These are phyloP conservation scores for Alternaria atra DNA, from an alignment of 2,329 filamentous ascomycete species.

Conservation along the genomic window DNA sequence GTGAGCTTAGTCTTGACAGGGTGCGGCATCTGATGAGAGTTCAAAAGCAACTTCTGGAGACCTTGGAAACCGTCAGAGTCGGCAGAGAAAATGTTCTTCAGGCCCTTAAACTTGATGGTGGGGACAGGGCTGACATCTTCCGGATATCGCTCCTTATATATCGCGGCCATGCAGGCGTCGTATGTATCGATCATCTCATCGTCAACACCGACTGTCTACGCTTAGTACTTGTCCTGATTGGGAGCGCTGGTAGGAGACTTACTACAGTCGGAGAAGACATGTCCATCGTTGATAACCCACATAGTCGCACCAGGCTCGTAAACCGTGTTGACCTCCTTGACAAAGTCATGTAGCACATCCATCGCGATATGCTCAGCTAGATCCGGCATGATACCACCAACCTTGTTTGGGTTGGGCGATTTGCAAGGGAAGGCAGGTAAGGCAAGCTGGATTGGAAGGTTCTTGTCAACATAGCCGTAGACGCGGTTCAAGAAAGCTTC, in stretches of 20 bases:
- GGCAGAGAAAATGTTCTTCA: conserved; percentile 42
- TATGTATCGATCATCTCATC: conserved; percentile 56
- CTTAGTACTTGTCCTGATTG: conserved; percentile 9
- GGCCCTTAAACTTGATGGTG: conserved; percentile 40
- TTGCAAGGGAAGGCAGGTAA: conserved; percentile 71
- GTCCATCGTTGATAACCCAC: conserved; percentile 56
- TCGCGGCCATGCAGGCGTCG: conserved; percentile 49
- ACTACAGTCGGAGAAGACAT: conserved; percentile 55
- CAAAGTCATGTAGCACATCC: conserved; percentile 52
- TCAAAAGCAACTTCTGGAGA: conserved; percentile 30
- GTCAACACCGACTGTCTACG: conserved; percentile 52
- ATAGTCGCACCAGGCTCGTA: conserved; percentile 55
- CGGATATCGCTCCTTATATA: conserved; percentile 46
- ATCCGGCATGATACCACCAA: conserved; percentile 59
- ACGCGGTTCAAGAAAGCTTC: conserved; percentile 37
- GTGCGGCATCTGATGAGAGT: conserved; percentile 36
- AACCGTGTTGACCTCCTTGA: conserved; percentile 51
- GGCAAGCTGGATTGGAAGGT: conserved; percentile 37
- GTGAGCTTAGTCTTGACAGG: conserved; percentile 43
- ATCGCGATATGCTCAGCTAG: conserved; percentile 56
- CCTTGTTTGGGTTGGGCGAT: conserved; percentile 66
- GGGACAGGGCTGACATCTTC: conserved; percentile 28
- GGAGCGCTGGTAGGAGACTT: conserved; percentile 15
- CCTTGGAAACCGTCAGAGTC: conserved; percentile 35
- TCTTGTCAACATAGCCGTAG: conserved; percentile 38